A percentile compares a stretch with the other conserved stretches of the same genome.
phyloP scores from a whole-genome alignment of 176 grass and related monocot species.

The Oryza australiensis region DNA sequence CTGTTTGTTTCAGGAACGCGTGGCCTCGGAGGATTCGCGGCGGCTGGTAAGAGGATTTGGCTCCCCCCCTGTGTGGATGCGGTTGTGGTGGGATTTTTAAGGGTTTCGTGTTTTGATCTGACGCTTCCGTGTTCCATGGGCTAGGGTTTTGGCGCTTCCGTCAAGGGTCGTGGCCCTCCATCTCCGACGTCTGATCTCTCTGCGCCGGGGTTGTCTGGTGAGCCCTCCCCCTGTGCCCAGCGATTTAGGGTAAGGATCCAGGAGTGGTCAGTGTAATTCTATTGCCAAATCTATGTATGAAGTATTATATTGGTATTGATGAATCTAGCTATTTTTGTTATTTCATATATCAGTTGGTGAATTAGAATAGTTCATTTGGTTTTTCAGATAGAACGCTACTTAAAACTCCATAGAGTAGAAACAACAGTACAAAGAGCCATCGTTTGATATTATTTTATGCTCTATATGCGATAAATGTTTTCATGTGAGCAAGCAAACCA shows the following conservation, averaged over 20 bases:
- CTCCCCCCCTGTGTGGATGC: neutral
- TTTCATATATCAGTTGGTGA: neutral
- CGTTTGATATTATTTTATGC: neutral
- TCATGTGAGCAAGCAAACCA: neutral
- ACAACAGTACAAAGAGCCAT: neutral
- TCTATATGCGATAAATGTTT: neutral
- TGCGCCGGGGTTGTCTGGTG: constrained; percentile 24
- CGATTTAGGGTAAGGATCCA: neutral
- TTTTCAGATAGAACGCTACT: neutral
- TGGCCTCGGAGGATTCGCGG: constrained; percentile 30
- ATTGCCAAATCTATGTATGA: neutral
- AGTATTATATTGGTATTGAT: neutral
- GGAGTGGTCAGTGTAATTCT: neutral
- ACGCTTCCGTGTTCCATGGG: constrained; percentile 25
- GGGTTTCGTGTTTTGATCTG: constrained; percentile 29
- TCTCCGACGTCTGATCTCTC: constrained; percentile 2
- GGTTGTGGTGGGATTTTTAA: constrained; percentile 16
- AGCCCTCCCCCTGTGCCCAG: neutral
- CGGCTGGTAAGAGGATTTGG: constrained; percentile 31
- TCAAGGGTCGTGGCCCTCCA: neutral
- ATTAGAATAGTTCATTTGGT: neutral
- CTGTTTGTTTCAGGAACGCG: constrained; percentile 47
- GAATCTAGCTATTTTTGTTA: neutral
- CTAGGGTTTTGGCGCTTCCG: constrained; percentile 47
- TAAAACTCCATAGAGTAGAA: neutral